Evolutionary conservation across 1,139 yeast species (phyloP), one percentile per base, ranked within the genome.

Genomic region (Kodamaea sp.): DNA sequence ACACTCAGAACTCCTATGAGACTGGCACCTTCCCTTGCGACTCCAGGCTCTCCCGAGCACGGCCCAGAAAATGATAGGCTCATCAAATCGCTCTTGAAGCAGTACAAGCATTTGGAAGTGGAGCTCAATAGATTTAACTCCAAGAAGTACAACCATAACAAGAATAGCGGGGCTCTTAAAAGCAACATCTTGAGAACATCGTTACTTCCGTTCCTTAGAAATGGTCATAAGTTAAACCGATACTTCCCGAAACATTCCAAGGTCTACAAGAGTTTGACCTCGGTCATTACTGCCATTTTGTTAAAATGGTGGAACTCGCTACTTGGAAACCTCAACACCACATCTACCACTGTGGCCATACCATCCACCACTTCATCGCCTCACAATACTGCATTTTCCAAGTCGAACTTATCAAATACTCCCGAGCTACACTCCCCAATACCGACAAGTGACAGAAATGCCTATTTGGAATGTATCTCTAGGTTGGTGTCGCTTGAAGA

Each of bases 381-480:
- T 7, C 18, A 26, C 24, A 22, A 8, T 18, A n/a, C 29, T 5
- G 20, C 34, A n/a, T 13, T 12, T 15, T 26, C 34, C 7, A 8
- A 14, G 7, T 20, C 18, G 7, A 12, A 12, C 11, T n/a, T 21
- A 15, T 15, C 15, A 15, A 26, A 26, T 22, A n/a, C 35, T 14
- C 32, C 24, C 7, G 39, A 36, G n/a, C 22, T 27, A n/a, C 34
- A 32, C 26, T 37, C 41, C 14, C 28, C 34, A 20, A 52, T 53
- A 12, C 50, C 59, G 2, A 42, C 50, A n/a, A 53, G 64, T 2
- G 95, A 87, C 55, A 63, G 83, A 38, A 74, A 81, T 31, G 89
- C 88, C 9, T 84, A 80, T 52, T 62, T 83, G 37, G 96, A 87
- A 53, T 81, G 87, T 33, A 64, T 87, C 3, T 80, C 89, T 2